Percentiles rank a stretch among this genome's conserved stretches.
Evolutionary conservation across 202 grass and related monocot genomes (phyloP).

Genomic region (Musa balbisiana): DNA sequence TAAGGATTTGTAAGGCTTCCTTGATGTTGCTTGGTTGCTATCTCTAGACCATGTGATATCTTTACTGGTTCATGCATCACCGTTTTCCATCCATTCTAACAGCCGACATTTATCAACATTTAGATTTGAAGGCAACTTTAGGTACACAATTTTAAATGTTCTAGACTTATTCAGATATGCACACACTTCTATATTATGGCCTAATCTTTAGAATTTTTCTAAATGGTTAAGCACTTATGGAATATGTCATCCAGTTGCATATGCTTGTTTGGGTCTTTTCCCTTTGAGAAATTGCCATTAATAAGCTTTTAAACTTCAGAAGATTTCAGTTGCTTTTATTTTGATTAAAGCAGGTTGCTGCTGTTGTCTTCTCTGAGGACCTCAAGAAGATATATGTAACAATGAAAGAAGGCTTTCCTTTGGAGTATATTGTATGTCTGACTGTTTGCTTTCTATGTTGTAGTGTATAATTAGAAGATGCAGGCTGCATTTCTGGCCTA

Average conservation of each 20-base stretch:
- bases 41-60: too few relatives aligned
- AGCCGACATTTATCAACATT: background rate
- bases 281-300: background rate
- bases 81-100: background rate
- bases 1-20: too few relatives aligned
- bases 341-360: constrained; percentile 17
- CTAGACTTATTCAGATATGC: background rate
- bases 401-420: constrained; percentile 37
- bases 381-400: constrained; percentile 33
- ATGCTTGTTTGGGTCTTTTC: background rate
- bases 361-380: constrained; percentile 32
- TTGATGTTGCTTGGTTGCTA: too few relatives aligned
- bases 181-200: background rate
- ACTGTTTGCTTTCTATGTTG: background rate
- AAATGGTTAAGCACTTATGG: background rate
- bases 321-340: background rate
- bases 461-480: background rate
- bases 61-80: too few relatives aligned
- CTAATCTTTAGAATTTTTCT: background rate
- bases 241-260: background rate
- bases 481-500: background rate
- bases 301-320: background rate
- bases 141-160: background rate
- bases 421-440: constrained; percentile 33
- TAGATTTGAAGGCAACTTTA: background rate